Conservation (phyloP, 2,329 filamentous ascomycete species). For the Epichloe glyceriae region DNA sequence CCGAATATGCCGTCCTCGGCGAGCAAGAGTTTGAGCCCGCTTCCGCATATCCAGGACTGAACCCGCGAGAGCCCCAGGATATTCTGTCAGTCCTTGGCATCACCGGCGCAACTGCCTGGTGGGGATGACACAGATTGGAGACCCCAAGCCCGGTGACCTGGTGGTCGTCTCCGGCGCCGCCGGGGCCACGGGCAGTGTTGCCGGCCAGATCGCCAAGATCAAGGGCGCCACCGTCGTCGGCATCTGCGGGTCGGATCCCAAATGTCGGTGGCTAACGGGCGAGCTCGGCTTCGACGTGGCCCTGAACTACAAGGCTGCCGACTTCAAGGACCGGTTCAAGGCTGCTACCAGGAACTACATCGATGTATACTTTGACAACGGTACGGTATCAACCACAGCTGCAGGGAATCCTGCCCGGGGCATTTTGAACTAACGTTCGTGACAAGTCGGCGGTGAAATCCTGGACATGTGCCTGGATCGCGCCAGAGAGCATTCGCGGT, state of each 20-base stretch:
- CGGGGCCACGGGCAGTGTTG: conserved; percentile 64
- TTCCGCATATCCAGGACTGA: conserved; percentile 26
- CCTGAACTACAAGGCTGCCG: conserved; percentile 54
- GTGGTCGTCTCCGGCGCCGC: conserved; percentile 70
- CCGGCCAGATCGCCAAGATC: conserved; percentile 66
- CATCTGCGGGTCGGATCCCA: conserved; percentile 52
- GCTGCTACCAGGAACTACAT: conserved; percentile 45
- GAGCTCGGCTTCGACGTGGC: conserved; percentile 55
- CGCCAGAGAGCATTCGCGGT: conserved; percentile 49
- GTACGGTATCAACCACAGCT: conserved; percentile 12
- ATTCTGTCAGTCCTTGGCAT: conserved; percentile 49
- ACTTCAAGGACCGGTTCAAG: conserved; percentile 47
- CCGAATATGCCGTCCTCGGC: conserved; percentile 46
- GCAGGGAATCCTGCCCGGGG: neutral
- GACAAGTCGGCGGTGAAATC: conserved; percentile 53
- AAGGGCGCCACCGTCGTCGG: conserved; percentile 51
- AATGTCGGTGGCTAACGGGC: conserved; percentile 51
- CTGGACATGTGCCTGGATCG: conserved; percentile 51
- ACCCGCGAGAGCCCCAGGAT: conserved; percentile 35
- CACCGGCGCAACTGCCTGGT: conserved; percentile 65
- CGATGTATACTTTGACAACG: conserved; percentile 62
- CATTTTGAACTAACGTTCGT: neutral
- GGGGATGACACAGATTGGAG: conserved; percentile 58
- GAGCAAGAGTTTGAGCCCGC: conserved; percentile 35
- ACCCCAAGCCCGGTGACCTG: conserved; percentile 55